Evolutionary conservation across 306 rosid genomes (phyloP).

Genomic region (Trifolium subterraneum): DNA sequence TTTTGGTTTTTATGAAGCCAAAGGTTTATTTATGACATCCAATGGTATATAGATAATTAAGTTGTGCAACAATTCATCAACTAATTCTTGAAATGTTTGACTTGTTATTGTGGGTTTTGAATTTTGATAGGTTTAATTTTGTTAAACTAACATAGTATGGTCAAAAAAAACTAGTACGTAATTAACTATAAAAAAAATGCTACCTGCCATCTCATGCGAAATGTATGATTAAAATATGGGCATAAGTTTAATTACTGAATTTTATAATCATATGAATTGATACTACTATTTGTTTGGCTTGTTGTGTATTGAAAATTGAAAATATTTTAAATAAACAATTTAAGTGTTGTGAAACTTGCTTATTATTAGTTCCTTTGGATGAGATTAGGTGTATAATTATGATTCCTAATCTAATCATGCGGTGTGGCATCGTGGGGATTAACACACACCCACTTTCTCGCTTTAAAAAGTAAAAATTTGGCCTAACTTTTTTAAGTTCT

Average conservation of each 20-base stretch:
- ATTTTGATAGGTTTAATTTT: constrained; percentile 34
- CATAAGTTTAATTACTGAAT: background rate
- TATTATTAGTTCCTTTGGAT: background rate
- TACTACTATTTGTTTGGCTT: constrained; percentile 35
- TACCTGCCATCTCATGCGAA: constrained; percentile 30
- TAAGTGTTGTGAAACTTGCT: constrained; percentile 6
- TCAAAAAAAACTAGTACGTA: background rate
- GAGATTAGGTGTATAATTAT: constrained; percentile 42
- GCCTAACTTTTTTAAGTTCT: no score
- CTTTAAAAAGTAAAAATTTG: background rate
- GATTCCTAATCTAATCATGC: constrained; percentile 39
- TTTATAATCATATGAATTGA: constrained; percentile 33
- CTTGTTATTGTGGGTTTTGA: background rate
- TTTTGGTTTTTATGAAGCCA: background rate
- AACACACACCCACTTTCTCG: constrained; percentile 33
- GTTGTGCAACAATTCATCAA: constrained; percentile 16
- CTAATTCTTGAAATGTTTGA: constrained; percentile 35
- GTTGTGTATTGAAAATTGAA: background rate
- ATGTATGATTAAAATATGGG: constrained; percentile 15
- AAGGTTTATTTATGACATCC: background rate
- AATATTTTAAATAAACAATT: background rate
- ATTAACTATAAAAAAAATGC: constrained; percentile 28
- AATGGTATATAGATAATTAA: background rate
- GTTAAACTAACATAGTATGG: constrained; percentile 26
- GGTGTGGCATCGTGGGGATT: constrained; percentile 38